phyloP scores from a whole-genome alignment of 108 stramenopile species.

The Nannochloropsis salina region DNA sequence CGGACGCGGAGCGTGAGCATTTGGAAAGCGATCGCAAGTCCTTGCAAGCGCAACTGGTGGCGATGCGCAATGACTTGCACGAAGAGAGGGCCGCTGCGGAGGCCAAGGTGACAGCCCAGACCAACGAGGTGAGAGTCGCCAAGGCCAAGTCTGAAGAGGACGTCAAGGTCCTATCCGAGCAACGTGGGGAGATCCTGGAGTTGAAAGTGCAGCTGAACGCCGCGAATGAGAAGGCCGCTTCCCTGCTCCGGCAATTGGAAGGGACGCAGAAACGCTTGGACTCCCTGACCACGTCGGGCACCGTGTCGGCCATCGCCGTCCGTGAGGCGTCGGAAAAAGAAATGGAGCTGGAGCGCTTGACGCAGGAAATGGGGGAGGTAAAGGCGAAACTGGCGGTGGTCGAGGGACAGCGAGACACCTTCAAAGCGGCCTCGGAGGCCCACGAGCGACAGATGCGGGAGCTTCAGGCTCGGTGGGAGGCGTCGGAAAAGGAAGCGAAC shows the following conservation, averaged over 20 bases:
- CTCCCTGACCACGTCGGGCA: neutral
- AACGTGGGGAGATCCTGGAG: neutral
- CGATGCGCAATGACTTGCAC: neutral
- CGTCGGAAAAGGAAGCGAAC: neutral
- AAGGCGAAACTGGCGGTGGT: conserved; percentile 10
- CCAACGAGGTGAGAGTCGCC: neutral
- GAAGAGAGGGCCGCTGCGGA: neutral
- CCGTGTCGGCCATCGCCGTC: neutral
- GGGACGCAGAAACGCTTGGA: conserved; percentile 14
- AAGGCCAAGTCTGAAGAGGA: neutral
- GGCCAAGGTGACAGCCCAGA: neutral
- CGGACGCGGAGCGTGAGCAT: conserved; percentile 14
- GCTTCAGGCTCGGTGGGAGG: neutral
- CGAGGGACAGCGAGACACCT: neutral
- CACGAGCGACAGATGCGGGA: neutral
- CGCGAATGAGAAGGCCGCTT: neutral
- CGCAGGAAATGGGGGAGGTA: neutral
- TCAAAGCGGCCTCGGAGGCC: conserved; percentile 10
- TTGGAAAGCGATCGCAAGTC: neutral
- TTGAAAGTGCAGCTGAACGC: conserved; percentile 5
- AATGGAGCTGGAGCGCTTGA: neutral
- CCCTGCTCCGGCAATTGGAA: conserved; percentile 2
- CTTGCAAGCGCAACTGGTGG: neutral
- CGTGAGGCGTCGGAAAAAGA: neutral
- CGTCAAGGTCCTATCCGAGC: neutral